A percentile compares a stretch with the other conserved stretches of the same genome.
Evolutionary conservation across 805 yeast genomes (phyloP).

Genomic region (Starmerella vaccinii): DNA sequence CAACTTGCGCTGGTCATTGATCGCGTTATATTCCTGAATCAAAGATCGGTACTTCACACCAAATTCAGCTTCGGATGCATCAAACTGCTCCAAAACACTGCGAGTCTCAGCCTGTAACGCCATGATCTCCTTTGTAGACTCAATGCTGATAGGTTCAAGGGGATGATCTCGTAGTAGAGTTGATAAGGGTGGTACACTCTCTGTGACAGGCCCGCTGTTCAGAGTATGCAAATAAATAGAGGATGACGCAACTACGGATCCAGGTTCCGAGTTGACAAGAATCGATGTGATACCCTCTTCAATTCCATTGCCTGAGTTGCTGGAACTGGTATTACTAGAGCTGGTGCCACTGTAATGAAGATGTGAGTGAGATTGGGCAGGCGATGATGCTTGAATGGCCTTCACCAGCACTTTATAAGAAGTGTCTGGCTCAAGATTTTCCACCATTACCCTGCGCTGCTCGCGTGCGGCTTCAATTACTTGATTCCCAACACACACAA

Average conservation of each 20-base stretch:
- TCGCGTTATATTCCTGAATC: constrained; percentile 29
- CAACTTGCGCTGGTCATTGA: constrained; percentile 27
- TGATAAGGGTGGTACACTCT: neutral
- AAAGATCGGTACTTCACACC: constrained; percentile 29
- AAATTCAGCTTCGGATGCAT: constrained; percentile 8
- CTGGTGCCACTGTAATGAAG: neutral
- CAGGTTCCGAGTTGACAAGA: neutral
- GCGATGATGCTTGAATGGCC: constrained; percentile 25
- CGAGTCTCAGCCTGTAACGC: constrained; percentile 10
- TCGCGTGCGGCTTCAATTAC: constrained; percentile 30
- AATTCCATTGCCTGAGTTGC: neutral
- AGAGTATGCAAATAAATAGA: constrained; percentile 7
- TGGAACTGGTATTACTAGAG: neutral
- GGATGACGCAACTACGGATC: neutral
- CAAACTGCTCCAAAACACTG: constrained; percentile 9
- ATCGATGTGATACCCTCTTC: neutral
- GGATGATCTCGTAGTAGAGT: neutral
- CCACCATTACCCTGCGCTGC: constrained; percentile 28
- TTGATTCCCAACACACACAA: constrained; percentile 8
- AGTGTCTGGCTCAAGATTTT: constrained; percentile 30
- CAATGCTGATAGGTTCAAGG: neutral
- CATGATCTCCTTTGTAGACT: neutral
- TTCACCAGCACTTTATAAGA: constrained; percentile 30
- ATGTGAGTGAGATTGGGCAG: neutral
- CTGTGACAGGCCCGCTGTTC: constrained; percentile 7